Base-by-base conservation (phyloP, 2,329 filamentous ascomycete species). In the Thermoascus crustaceus region DNA sequence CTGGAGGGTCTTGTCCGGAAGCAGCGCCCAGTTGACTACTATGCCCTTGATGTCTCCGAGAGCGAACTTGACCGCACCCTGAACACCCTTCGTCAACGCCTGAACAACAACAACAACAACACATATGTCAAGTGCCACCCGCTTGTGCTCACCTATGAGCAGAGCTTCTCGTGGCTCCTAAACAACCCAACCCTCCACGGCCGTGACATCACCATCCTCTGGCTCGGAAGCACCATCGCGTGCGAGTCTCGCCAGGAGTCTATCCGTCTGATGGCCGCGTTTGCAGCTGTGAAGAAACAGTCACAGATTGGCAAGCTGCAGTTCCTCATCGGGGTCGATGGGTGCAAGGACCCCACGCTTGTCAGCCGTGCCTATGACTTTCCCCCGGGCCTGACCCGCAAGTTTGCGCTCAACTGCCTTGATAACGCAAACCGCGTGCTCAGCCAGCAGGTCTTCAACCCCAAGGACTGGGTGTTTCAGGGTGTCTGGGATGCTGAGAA, bases 401-500 rank as follows among this genome's bases (percentile, higher is more conserved):
- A 14, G 11, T 32, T 32, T 18, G 20, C 19, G 13, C 30, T 14
- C 14, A 32, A 32, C 20, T 11, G 30, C 11, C 30, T 32, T 18
- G 13, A 18, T 18, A 14, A 32, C 20, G 30, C 30, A n/a, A 32
- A 32, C 20, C 13, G 19, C 19, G 14, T 32, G 13, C 30, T 32
- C 20, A 18, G 30, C 11, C 13, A 32, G 11, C 13, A 21, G 30
- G 13, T 32, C 14, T 32, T 32, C 30, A 19, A 32, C 18, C 11
- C n/a, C 11, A 32, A 32, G n/a, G 30, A 32, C 30, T 32, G 30
- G 30, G 30, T 11, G 11, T 32, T 32, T 7, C 13, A 21, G 18
- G 30, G 30, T 21, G 11, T 14, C 30, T 32, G 30, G 30, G 30
- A 32, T 32, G n/a, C n/a, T n/a, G n/a, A n/a, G n/a, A n/a, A n/a